Evolutionary conservation across 2,329 filamentous ascomycete species (phyloP), one percentile per base, ranked within the genome.

Genomic region (Scedosporium minutisporum): DNA sequence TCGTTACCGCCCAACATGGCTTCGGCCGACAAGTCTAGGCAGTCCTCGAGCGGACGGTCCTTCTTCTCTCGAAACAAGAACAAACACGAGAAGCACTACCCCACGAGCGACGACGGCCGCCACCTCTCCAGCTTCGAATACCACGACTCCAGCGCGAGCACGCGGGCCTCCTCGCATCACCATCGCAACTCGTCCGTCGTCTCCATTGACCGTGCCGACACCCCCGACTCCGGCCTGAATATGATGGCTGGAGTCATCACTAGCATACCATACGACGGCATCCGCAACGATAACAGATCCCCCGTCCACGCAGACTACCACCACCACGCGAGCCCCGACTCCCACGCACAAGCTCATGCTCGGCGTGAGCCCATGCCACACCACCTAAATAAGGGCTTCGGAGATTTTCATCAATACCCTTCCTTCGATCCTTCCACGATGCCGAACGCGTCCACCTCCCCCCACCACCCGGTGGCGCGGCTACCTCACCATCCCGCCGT

Each of bases 21-120:
- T 70, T 81, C 84, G 72, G 81, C 88, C 79, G 88, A 90, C 79
- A 91, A 93, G 78, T 82, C 88, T 70, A 87, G 90, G 76, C 89
- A 93, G 80, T 91, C 89, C 67, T 92, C 90, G 63, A 77, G 78
- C 69, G 82, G 82, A 71, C 88, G 87, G 72, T 63, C 63, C 66
- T 91, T 97, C 80, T 97, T 97, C 79, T 92, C 91, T 70, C 86
- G 92, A 72, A 89, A 87, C 77, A 95, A 91, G 78, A 89, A 96
- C 76, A 90, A 87, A 75, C 81, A 82, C 69, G 83, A 84, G 70
- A 86, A 87, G 73, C 84, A 87, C 72, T 80, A 81, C 69, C 75
- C 80, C 65, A n/a, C 42, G 33, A 59, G 64, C 60, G 83, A 85
- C 73, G 80, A 84, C 68, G 84, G 87, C 70, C 78, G 80, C 68